Conservation (phyloP, 495 filamentous ascomycete genomes). For the Neurospora sp. region DNA sequence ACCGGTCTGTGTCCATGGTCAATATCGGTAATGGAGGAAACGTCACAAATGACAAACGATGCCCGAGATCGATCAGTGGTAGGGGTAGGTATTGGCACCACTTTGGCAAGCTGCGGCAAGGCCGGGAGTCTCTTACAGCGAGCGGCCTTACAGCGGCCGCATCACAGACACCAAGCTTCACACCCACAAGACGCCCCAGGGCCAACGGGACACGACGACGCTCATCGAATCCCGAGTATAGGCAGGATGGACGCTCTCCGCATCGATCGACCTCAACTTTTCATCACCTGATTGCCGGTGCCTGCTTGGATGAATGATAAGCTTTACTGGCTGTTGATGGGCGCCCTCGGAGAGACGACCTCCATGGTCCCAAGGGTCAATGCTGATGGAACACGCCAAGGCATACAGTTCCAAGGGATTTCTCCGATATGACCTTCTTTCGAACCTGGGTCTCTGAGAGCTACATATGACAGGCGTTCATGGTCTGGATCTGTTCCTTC, state of each 20-base stretch:
- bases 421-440: not conserved
- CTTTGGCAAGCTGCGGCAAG: not conserved
- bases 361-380: not conserved
- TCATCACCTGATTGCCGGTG: not conserved
- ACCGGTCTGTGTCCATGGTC: not conserved
- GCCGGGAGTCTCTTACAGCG: not conserved
- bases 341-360: not conserved
- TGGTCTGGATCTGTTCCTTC: not conserved
- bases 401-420: not conserved
- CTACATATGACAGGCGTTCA: not conserved
- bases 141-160: not conserved
- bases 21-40: not conserved
- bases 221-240: not conserved
- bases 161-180: not conserved
- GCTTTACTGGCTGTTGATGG: not conserved
- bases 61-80: not conserved
- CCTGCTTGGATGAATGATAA: not conserved
- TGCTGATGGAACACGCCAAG: not conserved
- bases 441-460: not conserved
- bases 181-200: not conserved
- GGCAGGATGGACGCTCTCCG: not conserved
- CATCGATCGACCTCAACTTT: not conserved
- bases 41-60: not conserved
- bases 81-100: not conserved
- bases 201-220: not conserved